phyloP scores from a whole-genome alignment of 106 monocot genomes.

The Chionographis japonica region DNA sequence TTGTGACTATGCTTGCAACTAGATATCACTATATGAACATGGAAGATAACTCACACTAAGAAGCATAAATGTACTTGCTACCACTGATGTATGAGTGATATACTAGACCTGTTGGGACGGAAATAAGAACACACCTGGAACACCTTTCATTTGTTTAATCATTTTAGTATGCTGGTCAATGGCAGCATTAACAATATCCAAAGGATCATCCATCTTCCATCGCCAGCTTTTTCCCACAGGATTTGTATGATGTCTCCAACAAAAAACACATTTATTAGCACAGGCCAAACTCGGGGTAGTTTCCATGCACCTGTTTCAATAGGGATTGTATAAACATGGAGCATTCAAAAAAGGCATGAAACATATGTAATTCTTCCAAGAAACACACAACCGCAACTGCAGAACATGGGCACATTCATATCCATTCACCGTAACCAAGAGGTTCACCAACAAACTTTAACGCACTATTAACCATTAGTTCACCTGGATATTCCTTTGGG shows the following conservation, averaged over 20 bases:
- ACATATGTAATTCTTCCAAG: not conserved
- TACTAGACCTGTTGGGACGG: not conserved
- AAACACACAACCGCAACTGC: not conserved
- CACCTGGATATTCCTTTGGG: too few species aligned
- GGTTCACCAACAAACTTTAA: too few species aligned
- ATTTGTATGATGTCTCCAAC: constrained; percentile 99
- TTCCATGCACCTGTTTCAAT: constrained; percentile 80
- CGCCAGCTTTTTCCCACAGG: constrained; percentile 95
- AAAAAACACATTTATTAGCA: constrained; percentile 99
- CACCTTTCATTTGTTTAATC: constrained; percentile 99
- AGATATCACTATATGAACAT: too few species aligned
- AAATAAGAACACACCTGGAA: constrained; percentile 63
- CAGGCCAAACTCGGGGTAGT: constrained; percentile 99
- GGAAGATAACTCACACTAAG: too few species aligned
- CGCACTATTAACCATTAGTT: too few species aligned
- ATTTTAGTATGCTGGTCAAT: constrained; percentile 89
- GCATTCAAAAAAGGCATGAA: too few species aligned
- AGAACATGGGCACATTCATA: not conserved
- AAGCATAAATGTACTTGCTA: too few species aligned
- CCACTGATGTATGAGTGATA: not conserved
- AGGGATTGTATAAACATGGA: not conserved
- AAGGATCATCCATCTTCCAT: constrained; percentile 96
- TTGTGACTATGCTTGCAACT: too few species aligned
- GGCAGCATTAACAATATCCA: constrained; percentile 80
- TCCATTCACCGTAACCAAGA: too few species aligned